Base-by-base conservation (phyloP, 2,329 filamentous ascomycete species). In the Apiospora aurea region DNA sequence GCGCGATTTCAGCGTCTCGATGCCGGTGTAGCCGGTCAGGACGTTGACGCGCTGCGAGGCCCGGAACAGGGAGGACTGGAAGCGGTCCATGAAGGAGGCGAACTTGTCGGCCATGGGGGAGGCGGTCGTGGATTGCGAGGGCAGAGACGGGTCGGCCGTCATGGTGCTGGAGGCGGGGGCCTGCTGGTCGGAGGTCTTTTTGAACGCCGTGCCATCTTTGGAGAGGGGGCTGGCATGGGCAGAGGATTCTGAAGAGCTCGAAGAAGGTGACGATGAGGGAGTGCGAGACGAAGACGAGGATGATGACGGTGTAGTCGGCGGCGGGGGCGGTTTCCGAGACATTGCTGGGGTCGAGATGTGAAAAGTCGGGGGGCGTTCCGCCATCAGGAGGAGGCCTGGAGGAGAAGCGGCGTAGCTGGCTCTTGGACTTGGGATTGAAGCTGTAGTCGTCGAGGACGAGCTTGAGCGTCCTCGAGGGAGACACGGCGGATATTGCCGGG, bases 11-110 rank as follows among this genome's bases (percentile, higher is more conserved):
- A 99, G 89, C 34, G 89, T 86, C 81, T 98, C 95, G 81, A 99
- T 98, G 61, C 93, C 91, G 0, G 93, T 93, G 85, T 98, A 99
- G 75, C 96, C 96, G 2, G 96, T 99, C 70, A 98, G 90, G 78
- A 95, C 94, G 82, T 98, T 99, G 82, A 99, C 89, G 72, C 93
- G 93, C 80, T 96, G 94, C 1, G 94, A 94, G 4, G 95, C 95
- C 69, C 92, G 89, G 75, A 97, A 93, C 66, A 97, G 88, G 77
- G 96, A 95, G 44, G 92, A 90, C 80, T 98, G 94, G 26, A 98
- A 81, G 75, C 94, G 91, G 84, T 99, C 96, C 94, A 98, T 97
- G 80, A 97, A 85, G 71, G 88, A 82, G 67, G 89, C 90, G 80
- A 96, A 90, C 74, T 83, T 82, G 64, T 84, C 82, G 21, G 82